These are phyloP conservation scores for Aspergillus hancockii DNA, from an alignment of 495 filamentous ascomycete species.

Conservation along the genomic window DNA sequence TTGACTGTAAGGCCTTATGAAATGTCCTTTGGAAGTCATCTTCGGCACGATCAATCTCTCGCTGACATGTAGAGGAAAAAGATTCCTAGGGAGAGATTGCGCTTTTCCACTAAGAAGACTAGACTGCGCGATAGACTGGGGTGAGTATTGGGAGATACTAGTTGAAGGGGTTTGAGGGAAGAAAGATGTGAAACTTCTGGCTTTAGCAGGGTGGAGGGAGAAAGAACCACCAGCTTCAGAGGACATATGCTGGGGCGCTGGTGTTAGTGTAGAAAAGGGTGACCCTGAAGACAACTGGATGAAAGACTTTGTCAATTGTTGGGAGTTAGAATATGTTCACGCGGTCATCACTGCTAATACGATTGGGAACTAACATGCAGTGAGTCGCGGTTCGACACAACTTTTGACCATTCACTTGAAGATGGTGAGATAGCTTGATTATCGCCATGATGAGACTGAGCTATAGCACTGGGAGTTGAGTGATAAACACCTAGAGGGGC, in stretches of 20 bases:
- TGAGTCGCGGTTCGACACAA: background rate
- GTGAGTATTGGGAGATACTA: background rate
- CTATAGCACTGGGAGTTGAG: background rate
- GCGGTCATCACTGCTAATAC: background rate
- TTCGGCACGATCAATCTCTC: background rate
- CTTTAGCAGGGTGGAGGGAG: background rate
- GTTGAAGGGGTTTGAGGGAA: background rate
- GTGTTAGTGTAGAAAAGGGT: background rate
- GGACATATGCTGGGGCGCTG: background rate
- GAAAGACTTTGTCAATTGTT: background rate
- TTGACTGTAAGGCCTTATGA: background rate
- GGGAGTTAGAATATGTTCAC: background rate
- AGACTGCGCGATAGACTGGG: background rate
- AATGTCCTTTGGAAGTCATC: slow-evolving; percentile 7
- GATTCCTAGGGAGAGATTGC: background rate
- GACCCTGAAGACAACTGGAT: background rate
- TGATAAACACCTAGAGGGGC: slow-evolving; percentile 13
- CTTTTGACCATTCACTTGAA: slow-evolving; percentile 9
- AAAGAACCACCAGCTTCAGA: background rate
- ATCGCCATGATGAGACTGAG: background rate
- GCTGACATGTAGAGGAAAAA: background rate
- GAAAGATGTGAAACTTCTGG: background rate
- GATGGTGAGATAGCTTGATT: background rate
- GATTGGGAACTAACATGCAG: background rate
- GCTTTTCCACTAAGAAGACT: background rate